These are phyloP conservation scores for Rhynchospora pubera DNA, from an alignment of 176 grass and related monocot species.

Conservation along the genomic window DNA sequence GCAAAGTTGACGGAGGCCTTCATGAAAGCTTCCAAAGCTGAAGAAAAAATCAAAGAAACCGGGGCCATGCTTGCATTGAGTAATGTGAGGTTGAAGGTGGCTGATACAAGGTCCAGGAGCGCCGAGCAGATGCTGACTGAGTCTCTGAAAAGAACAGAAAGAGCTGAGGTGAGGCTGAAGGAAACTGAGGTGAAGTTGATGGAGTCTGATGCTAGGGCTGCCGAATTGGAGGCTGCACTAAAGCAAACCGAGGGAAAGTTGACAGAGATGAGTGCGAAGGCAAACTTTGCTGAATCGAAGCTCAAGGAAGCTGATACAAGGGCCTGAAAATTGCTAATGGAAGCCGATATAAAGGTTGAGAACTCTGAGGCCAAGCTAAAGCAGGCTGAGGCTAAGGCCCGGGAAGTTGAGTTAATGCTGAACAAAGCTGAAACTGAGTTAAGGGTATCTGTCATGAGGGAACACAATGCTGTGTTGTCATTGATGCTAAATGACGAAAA, in stretches of 20 bases:
- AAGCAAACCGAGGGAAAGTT: neutral
- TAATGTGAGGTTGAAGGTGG: no score
- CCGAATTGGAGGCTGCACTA: neutral
- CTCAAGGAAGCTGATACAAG: conserved; percentile 1
- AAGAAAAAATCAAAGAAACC: no score
- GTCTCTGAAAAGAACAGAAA: no score
- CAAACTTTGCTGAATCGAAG: neutral
- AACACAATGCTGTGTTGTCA: neutral
- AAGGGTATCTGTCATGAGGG: neutral
- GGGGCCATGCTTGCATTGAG: no score
- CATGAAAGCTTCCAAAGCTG: no score
- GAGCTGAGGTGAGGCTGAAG: neutral
- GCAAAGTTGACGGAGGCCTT: no score
- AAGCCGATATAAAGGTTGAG: neutral
- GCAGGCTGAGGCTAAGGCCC: neutral
- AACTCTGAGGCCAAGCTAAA: neutral
- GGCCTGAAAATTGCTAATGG: neutral
- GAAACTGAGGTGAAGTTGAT: no score
- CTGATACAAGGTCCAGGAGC: no score
- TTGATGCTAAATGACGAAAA: neutral
- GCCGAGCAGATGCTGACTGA: no score
- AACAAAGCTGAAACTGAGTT: neutral
- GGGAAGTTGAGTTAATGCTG: neutral
- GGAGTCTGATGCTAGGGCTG: neutral
- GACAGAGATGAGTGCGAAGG: neutral